Evolutionary conservation across 164 flowering plant species (phyloP).

Genomic region (Stephania cephalantha): DNA sequence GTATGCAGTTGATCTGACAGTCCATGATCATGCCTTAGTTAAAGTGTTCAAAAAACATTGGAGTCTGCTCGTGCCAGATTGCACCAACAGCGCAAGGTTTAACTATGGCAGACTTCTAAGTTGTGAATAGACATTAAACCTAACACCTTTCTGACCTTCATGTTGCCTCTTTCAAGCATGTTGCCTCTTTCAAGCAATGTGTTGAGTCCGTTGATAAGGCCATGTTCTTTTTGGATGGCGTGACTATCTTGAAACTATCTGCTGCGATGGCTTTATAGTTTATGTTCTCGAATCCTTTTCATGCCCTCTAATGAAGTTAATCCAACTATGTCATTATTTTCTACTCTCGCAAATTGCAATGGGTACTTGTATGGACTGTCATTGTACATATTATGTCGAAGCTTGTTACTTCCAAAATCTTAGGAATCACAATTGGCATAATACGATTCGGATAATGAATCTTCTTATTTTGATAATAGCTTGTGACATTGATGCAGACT

Average conservation of each 20-base stretch:
- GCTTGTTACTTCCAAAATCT: too few relatives aligned
- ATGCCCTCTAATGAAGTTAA: neutral
- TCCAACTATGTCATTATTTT: too few relatives aligned
- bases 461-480: neutral
- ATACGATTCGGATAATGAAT: too few relatives aligned
- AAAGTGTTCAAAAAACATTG: neutral
- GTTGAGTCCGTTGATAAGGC: neutral
- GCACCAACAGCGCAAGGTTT: neutral
- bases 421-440: too few relatives aligned
- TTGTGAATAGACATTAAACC: neutral
- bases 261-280: too few relatives aligned
- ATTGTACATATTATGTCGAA: too few relatives aligned
- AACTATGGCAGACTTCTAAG: too few relatives aligned
- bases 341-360: neutral
- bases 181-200: neutral
- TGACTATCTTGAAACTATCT: too few relatives aligned
- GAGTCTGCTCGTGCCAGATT: neutral
- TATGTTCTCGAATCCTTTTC: neutral
- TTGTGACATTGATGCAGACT: neutral
- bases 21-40: neutral
- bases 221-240: neutral
- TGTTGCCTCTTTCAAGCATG: neutral
- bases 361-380: too few relatives aligned
- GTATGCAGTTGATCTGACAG: neutral
- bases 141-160: neutral